phyloP scores from a whole-genome alignment of 2,329 filamentous ascomycete species.

The Trichoderma brevicompactum region DNA sequence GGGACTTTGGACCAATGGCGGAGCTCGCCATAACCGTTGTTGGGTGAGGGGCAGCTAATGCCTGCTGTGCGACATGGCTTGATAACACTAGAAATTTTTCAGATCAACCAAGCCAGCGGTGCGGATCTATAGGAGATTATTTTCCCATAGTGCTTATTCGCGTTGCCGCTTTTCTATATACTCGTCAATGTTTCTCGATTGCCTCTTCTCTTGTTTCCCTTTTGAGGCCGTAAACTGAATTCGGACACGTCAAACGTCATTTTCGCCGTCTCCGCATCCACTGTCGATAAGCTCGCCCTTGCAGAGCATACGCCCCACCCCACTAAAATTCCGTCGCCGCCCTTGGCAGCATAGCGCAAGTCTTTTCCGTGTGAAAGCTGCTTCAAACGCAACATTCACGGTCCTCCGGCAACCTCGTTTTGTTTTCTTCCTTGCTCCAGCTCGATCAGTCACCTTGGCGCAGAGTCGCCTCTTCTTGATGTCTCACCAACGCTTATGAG shows the following conservation, averaged over 20 bases:
- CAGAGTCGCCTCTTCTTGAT: constrained; percentile 35
- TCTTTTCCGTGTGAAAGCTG: not conserved
- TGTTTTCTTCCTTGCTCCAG: not conserved
- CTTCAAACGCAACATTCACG: not conserved
- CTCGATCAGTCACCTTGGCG: constrained; percentile 9
- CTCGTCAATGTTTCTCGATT: too few species aligned
- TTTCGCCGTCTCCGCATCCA: constrained; percentile 16
- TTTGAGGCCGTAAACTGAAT: too few species aligned
- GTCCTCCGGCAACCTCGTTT: not conserved
- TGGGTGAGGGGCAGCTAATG: constrained; percentile 23
- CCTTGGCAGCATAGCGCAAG: constrained; percentile 8
- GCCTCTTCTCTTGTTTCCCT: too few species aligned
- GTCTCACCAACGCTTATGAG: constrained; percentile 36
- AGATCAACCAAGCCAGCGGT: too few species aligned
- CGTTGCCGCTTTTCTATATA: too few species aligned
- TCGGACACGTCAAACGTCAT: not conserved
- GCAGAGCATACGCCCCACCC: constrained; percentile 20
- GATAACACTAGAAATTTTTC: too few species aligned
- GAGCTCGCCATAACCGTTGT: not conserved
- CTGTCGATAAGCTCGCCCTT: constrained; percentile 23
- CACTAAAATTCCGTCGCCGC: constrained; percentile 23
- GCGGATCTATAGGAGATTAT: too few species aligned
- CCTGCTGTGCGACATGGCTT: not conserved
- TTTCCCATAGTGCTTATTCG: too few species aligned
- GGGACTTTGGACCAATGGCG: constrained; percentile 18